Evolutionary conservation across 495 filamentous ascomycete genomes (phyloP).

Genomic region (Aspergillus baeticus): DNA sequence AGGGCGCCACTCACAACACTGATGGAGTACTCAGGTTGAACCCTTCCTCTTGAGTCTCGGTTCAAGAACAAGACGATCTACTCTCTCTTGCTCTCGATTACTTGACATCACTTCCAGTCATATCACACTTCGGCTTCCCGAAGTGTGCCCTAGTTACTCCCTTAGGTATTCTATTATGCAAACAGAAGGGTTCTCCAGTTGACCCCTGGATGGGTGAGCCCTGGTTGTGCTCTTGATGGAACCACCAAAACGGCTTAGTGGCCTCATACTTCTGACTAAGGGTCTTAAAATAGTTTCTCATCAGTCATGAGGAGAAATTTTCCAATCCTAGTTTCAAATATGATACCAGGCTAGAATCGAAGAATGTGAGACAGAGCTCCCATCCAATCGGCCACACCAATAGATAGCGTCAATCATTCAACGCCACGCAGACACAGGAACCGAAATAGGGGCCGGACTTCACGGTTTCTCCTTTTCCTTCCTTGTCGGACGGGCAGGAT

Average conservation of each 20-base stretch:
- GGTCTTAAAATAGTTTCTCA: conserved; percentile 3
- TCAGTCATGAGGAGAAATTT: not conserved
- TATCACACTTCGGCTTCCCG: not conserved
- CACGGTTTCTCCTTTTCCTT: not conserved
- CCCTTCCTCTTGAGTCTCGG: too few relatives aligned
- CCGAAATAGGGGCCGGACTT: conserved; percentile 9
- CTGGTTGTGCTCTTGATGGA: conserved; percentile 4
- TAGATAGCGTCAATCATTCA: conserved; percentile 23
- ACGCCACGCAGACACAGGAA: conserved; percentile 15
- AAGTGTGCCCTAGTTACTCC: not conserved
- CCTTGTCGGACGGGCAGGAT: not conserved
- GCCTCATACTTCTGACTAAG: not conserved
- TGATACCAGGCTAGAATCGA: conserved; percentile 6
- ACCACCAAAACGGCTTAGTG: not conserved
- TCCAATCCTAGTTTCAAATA: conserved; percentile 4
- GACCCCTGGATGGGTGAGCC: not conserved
- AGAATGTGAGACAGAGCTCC: conserved; percentile 13
- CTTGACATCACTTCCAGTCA: not conserved
- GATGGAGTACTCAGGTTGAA: too few relatives aligned
- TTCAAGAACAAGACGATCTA: too few relatives aligned
- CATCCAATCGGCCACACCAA: conserved; percentile 13
- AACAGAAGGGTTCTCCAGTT: not conserved
- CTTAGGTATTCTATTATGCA: not conserved
- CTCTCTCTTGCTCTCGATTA: too few relatives aligned
- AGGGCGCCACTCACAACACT: not conserved